phyloP scores from a whole-genome alignment of 176 grass and related monocot species.

The barley (Hordeum vulgare) region DNA sequence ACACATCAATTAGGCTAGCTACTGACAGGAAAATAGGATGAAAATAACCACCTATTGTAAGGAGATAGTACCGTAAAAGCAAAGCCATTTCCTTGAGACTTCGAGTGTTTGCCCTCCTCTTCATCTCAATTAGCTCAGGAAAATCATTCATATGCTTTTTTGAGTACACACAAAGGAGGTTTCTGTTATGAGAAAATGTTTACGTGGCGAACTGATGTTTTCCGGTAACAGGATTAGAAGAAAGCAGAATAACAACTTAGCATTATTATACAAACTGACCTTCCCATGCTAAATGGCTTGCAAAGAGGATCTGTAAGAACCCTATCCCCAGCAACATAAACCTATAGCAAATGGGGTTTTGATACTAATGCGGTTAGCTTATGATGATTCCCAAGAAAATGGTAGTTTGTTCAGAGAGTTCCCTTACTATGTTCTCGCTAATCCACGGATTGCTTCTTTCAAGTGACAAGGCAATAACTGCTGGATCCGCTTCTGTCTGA shows the following conservation, averaged over 20 bases:
- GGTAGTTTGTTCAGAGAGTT: slow-evolving; percentile 19
- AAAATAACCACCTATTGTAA: slow-evolving; percentile 25
- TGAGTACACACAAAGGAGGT: slow-evolving; percentile 91
- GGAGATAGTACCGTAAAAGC: slow-evolving; percentile 73
- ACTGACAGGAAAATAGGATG: slow-evolving; percentile 12
- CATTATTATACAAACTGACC: slow-evolving; percentile 32
- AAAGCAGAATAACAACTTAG: slow-evolving; percentile 9
- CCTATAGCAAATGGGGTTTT: slow-evolving; percentile 38
- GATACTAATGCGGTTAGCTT: slow-evolving; percentile 6
- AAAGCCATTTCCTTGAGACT: slow-evolving; percentile 99
- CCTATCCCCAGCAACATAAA: slow-evolving; percentile 94
- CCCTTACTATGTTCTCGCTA: slow-evolving; percentile 81
- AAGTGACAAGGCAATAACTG: slow-evolving; percentile 71
- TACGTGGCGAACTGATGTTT: background rate
- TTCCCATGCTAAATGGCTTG: slow-evolving; percentile 99
- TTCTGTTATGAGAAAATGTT: slow-evolving; percentile 59
- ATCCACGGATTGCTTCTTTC: slow-evolving; percentile 67
- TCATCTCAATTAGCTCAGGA: slow-evolving; percentile 87
- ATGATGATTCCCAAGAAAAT: slow-evolving; percentile 18
- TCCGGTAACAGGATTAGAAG: background rate
- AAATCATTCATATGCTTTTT: slow-evolving; percentile 99
- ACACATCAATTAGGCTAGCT: background rate
- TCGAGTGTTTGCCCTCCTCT: slow-evolving; percentile 87
- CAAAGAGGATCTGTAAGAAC: slow-evolving; percentile 90
- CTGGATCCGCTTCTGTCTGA: slow-evolving; percentile 96